A percentile compares a stretch with the other conserved stretches of the same genome.
phyloP scores from a whole-genome alignment of 768 basidiomycete species.

The button mushroom (Agaricus bisporus) region DNA sequence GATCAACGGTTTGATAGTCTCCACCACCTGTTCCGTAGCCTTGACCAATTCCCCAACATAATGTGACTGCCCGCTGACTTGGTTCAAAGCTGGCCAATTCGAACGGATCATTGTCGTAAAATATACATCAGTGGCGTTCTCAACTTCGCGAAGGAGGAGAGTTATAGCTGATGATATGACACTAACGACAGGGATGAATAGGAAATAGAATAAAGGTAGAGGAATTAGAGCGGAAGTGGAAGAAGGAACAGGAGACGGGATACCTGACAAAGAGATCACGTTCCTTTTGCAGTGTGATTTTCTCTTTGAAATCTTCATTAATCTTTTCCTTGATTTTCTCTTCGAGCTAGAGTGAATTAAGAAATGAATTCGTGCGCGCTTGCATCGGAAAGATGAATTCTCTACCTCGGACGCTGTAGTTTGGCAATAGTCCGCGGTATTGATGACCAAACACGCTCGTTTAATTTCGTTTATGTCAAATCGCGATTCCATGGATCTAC shows the following conservation, averaged over 20 bases:
- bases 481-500: slow-evolving; percentile 77
- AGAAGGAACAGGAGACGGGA: slow-evolving; percentile 10
- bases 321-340: slow-evolving; percentile 86
- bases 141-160: slow-evolving; percentile 78
- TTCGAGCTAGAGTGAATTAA: slow-evolving; percentile 57
- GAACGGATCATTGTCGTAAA: slow-evolving; percentile 73
- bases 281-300: slow-evolving; percentile 78
- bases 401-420: slow-evolving; percentile 81
- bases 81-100: slow-evolving; percentile 71
- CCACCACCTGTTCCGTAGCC: slow-evolving; percentile 70
- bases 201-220: neutral
- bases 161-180: slow-evolving; percentile 81
- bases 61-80: slow-evolving; percentile 82
- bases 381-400: no score
- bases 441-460: slow-evolving; percentile 85
- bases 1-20: slow-evolving; percentile 69
- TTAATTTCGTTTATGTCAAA: slow-evolving; percentile 70
- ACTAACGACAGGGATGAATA: slow-evolving; percentile 29
- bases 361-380: neutral
- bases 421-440: slow-evolving; percentile 97
- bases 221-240: neutral
- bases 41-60: slow-evolving; percentile 76
- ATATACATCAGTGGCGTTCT: slow-evolving; percentile 72
- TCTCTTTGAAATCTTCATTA: slow-evolving; percentile 67
- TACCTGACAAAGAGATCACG: slow-evolving; percentile 88